Base-by-base conservation (phyloP, 192 early-diverging fungal genomes). In the Funneliformis mosseae region DNA sequence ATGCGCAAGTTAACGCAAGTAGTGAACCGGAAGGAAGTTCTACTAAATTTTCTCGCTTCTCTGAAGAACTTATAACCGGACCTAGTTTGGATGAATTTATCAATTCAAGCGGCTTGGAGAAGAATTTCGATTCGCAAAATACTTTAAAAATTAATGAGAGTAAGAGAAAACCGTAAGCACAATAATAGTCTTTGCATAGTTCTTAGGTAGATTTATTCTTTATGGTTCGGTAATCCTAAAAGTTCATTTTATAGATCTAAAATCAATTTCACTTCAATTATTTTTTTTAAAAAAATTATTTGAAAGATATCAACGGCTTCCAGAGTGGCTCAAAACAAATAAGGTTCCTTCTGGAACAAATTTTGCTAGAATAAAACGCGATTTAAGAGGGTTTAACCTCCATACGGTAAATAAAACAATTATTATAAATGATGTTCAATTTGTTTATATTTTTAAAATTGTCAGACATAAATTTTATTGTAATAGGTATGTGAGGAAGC, bases 301-400 rank as follows among this genome's bases (percentile, higher is more conserved):
- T 82, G 80, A 42, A n/a, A 90, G 86, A 73, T 87, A 92, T 80
- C 83, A 86, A 76, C 88, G 92, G 46, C 89, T 99, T 59, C 97
- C 97, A 3, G 87, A 88, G 46, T 99, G 97, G 97, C 90, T 98
- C 45, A 99, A 99, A 87, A 97, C 96, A 3, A 93, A 33, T 2
- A 33, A 94, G 25, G 96, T 97, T 76, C 95, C 97, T 0, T 86
- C 88, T 21, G 95, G 96, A 71, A 82, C 89, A 71, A 92, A 94
- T 77, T 97, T 90, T 81, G 89, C 91, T 9, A 82, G 88, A 68
- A 95, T 99, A 83, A 96, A 97, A 85, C 92, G 91, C 82, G 96
- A 97, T 78, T 86, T 99, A 78, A 92, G 97, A 41, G 97, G 95
- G 33, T 89, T 99, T n/a, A 95, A 95, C 46, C 88, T 99, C 42